Percentiles rank a stretch among this genome's conserved stretches.
phyloP scores from a whole-genome alignment of 805 yeast species.

The Monosporozyma unispora region DNA sequence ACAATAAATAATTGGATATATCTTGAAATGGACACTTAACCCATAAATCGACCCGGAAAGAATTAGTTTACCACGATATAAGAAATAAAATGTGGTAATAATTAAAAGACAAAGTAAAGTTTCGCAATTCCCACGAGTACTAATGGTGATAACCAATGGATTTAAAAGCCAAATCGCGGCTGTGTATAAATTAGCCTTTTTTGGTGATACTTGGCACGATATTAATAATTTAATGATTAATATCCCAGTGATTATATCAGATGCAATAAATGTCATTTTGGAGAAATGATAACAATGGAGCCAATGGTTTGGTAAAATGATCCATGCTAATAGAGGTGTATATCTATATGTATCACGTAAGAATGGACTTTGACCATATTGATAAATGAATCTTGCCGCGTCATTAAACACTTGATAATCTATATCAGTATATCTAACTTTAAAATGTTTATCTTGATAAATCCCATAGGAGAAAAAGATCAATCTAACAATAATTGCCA shows the following conservation, averaged over 20 bases:
- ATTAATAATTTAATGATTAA: slow-evolving; percentile 39
- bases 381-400: slow-evolving; percentile 65
- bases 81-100: slow-evolving; percentile 44
- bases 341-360: slow-evolving; percentile 82
- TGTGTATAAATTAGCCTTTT: slow-evolving; percentile 1
- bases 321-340: slow-evolving; percentile 85
- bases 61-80: slow-evolving; percentile 28
- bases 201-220: neutral
- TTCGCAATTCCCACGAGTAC: slow-evolving; percentile 90
- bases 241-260: slow-evolving; percentile 77
- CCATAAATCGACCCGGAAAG: slow-evolving; percentile 53
- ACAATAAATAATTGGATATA: slow-evolving; percentile 79
- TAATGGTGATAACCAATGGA: slow-evolving; percentile 90
- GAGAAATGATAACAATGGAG: slow-evolving; percentile 65
- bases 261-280: slow-evolving; percentile 61
- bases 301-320: slow-evolving; percentile 61
- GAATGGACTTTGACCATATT: slow-evolving; percentile 58
- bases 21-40: slow-evolving; percentile 75
- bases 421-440: slow-evolving; percentile 84
- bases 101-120: slow-evolving; percentile 76
- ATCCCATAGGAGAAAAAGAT: slow-evolving; percentile 65
- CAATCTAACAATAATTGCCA: slow-evolving; percentile 25
- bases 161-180: slow-evolving; percentile 70
- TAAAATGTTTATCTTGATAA: slow-evolving; percentile 75
- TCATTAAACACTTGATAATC: slow-evolving; percentile 92